A percentile compares a stretch with the other conserved stretches of the same genome.
Conservation (phyloP, 2,329 filamentous ascomycete genomes). For the Rhynchosporium graminicola region DNA sequence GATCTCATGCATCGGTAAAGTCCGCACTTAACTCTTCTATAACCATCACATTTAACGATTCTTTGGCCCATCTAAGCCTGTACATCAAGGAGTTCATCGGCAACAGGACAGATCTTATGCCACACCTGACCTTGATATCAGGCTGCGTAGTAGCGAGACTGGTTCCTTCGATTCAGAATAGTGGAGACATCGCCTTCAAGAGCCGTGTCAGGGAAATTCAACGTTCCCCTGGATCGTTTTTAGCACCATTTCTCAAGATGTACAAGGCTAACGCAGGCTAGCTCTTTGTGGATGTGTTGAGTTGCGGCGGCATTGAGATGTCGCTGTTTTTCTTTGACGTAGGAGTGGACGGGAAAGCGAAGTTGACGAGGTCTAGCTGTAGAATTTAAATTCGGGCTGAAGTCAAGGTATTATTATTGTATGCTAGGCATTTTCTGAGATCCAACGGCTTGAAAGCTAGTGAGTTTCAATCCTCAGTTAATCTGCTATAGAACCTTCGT, state of each 20-base stretch:
- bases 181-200: background rate
- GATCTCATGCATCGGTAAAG: constrained; percentile 13
- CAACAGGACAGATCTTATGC: constrained; percentile 22
- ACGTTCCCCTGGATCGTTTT: background rate
- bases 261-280: background rate
- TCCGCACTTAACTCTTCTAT: constrained; percentile 21
- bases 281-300: background rate
- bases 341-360: background rate
- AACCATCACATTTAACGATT: constrained; percentile 11
- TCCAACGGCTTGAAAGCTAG: too few species aligned
- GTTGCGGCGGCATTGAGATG: background rate
- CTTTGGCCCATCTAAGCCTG: constrained; percentile 13
- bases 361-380: too few species aligned
- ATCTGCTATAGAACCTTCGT: too few species aligned
- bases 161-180: background rate
- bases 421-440: too few species aligned
- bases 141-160: background rate
- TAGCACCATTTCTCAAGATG: constrained; percentile 6
- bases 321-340: constrained; percentile 1
- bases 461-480: too few species aligned
- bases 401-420: too few species aligned
- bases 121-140: background rate
- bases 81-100: constrained; percentile 14
- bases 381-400: too few species aligned
- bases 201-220: background rate